Conservation (phyloP, 2,329 filamentous ascomycete genomes). For the Stachybotrys echinatus region DNA sequence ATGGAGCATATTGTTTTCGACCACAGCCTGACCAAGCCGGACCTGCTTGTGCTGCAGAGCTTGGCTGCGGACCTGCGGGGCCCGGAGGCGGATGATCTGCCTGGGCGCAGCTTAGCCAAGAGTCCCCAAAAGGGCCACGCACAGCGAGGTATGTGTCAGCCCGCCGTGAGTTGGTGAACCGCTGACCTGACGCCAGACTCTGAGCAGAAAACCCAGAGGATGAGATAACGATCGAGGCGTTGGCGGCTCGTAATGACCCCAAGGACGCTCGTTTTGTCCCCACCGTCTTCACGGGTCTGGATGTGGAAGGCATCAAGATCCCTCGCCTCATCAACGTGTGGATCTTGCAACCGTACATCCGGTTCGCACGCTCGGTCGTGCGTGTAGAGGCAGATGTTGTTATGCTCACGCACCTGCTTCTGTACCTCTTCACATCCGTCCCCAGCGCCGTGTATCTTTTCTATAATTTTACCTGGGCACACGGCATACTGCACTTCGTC, state of each 20-base stretch:
- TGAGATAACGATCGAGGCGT: slow-evolving; percentile 23
- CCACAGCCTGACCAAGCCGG: slow-evolving; percentile 1
- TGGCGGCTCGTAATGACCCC: slow-evolving; percentile 38
- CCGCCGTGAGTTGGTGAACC: too few species aligned
- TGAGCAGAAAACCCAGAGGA: slow-evolving; percentile 10
- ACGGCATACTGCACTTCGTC: slow-evolving; percentile 59
- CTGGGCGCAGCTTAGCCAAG: not conserved
- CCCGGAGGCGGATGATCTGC: not conserved
- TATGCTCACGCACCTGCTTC: slow-evolving; percentile 69
- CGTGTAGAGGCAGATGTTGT: slow-evolving; percentile 68
- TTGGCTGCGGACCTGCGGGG: slow-evolving; percentile 1
- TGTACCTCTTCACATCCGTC: slow-evolving; percentile 65
- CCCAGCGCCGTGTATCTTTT: slow-evolving; percentile 64
- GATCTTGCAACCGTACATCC: slow-evolving; percentile 55
- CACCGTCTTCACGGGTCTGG: slow-evolving; percentile 36
- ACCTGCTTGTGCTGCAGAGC: slow-evolving; percentile 1
- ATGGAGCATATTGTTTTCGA: slow-evolving; percentile 1
- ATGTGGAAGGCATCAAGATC: slow-evolving; percentile 30
- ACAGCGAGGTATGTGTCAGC: slow-evolving; percentile 4
- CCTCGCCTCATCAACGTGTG: slow-evolving; percentile 34
- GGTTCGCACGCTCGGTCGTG: slow-evolving; percentile 49
- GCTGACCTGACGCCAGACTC: not conserved
- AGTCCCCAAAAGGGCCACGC: not conserved
- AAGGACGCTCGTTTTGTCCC: slow-evolving; percentile 36
- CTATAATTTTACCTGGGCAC: slow-evolving; percentile 60